Conservation (phyloP, 2,329 filamentous ascomycete genomes). For the Aspergillus felis region DNA sequence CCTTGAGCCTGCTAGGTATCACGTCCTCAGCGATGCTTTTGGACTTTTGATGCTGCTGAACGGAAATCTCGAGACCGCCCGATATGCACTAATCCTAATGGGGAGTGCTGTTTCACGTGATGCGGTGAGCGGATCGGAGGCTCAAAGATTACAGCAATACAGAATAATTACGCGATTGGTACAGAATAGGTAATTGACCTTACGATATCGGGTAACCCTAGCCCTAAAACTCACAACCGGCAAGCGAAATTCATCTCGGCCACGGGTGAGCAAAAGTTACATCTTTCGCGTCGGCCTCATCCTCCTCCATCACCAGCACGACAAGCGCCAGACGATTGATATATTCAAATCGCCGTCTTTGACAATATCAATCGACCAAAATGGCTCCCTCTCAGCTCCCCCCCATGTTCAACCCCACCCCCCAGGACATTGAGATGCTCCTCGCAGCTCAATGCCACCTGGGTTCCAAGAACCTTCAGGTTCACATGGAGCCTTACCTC, state of each 20-base stretch:
- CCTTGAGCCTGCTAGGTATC: neutral
- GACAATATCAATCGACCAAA: constrained; percentile 58
- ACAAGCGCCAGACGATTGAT: constrained; percentile 47
- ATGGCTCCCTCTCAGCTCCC: constrained; percentile 96
- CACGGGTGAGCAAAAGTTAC: constrained; percentile 24
- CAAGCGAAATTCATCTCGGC: constrained; percentile 35
- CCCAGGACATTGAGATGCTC: constrained; percentile 99
- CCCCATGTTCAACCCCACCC: constrained; percentile 92
- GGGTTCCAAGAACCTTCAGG: constrained; percentile 98
- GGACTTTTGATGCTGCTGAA: constrained; percentile 10
- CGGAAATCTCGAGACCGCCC: constrained; percentile 31
- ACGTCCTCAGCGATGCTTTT: constrained; percentile 9
- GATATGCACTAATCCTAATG: constrained; percentile 23
- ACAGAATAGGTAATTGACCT: neutral
- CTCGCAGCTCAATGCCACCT: constrained; percentile 95
- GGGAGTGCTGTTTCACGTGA: constrained; percentile 13
- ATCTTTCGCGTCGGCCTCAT: constrained; percentile 26
- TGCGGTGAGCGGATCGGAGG: constrained; percentile 3
- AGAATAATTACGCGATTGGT: neutral
- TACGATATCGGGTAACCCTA: constrained; percentile 23
- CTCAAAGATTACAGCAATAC: neutral
- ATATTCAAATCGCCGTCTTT: constrained; percentile 33
- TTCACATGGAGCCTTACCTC: constrained; percentile 99
- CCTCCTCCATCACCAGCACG: constrained; percentile 32
- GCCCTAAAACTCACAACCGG: constrained; percentile 38